Evolutionary conservation across 78 protist species (phyloP), one percentile per base, ranked within the genome.

Genomic region (Polysphondylium violaceum): DNA sequence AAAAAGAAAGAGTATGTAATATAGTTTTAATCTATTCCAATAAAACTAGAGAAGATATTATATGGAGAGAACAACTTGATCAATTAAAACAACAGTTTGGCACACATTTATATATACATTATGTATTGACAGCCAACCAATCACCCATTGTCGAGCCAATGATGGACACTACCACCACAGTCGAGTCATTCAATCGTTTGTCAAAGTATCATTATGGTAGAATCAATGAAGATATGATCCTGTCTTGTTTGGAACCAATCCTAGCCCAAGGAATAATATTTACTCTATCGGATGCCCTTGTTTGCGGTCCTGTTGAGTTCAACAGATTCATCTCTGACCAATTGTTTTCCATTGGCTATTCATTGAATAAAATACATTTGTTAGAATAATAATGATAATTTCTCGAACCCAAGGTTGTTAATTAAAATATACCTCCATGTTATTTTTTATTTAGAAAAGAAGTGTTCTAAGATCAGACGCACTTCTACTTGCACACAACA

Each of bases 291-390:
- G 81, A 74, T 11, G 69, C 40, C 27, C 25, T 81, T 21, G 56
- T 81, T 9, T 81, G 90, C 56, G 90, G 90, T 58, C 67, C 90
- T 58, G 5, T 53, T 36, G 41, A 73, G 25, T 81, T 81, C 40
- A 81, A 81, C 35, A 40, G 38, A 44, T 58, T 47, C 8, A 35
- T 69, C n/a, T 27, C 51, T 4, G 33, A 81, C 8, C 69, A 53
- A 17, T 33, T 81, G 21, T 65, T 11, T 40, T 40, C 40, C 3
- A 67, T 79, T 19, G 88, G 88, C 21, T 79, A 29, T 67, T 9
- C 16, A 61, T 11, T 16, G 8, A 72, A 72, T 72, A n/a, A 72
- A 72, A 31, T 72, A 36, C 59, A 50, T 72, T 5, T 72, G 7
- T 72, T 72, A 17, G 41, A 72, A 72, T 72, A 72, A 50, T 17